Evolutionary conservation across 352 stramenopile species (phyloP).

Genomic region (Phytophthora pistaciae): DNA sequence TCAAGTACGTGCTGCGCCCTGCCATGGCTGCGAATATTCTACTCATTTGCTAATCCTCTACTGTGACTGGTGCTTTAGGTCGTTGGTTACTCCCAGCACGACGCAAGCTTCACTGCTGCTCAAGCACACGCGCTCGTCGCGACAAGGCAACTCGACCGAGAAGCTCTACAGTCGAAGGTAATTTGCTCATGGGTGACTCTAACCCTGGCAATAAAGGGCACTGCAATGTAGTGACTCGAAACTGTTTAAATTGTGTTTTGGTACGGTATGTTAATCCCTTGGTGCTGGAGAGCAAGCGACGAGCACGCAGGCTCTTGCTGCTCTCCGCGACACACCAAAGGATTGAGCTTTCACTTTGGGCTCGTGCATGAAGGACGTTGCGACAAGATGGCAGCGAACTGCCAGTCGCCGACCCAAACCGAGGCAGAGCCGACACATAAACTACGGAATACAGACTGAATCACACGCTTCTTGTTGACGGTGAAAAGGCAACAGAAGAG

Average conservation of each 20-base stretch:
- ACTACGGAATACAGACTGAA: neutral
- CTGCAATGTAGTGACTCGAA: too few relatives aligned
- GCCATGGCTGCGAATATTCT: neutral
- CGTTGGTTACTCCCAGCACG: slow-evolving; percentile 65
- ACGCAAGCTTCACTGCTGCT: slow-evolving; percentile 84
- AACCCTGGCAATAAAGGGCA: neutral
- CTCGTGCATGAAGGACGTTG: slow-evolving; percentile 40
- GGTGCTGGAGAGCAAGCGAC: slow-evolving; percentile 17
- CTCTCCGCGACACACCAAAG: slow-evolving; percentile 14
- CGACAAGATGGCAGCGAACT: slow-evolving; percentile 28
- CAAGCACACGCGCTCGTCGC: slow-evolving; percentile 82
- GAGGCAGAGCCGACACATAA: slow-evolving; percentile 33
- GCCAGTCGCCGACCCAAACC: slow-evolving; percentile 42
- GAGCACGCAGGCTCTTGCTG: slow-evolving; percentile 9
- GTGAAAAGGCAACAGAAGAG: neutral
- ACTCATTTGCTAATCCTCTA: neutral
- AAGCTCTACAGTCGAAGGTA: slow-evolving; percentile 81
- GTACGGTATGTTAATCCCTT: slow-evolving; percentile 32
- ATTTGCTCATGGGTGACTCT: slow-evolving; percentile 1
- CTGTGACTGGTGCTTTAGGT: slow-evolving; percentile 34
- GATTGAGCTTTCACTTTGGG: slow-evolving; percentile 43
- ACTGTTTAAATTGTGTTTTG: neutral
- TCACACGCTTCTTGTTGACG: neutral
- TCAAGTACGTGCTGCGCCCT: slow-evolving; percentile 57
- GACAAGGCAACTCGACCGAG: slow-evolving; percentile 76